Evolutionary conservation across 148 eudicot species (phyloP).

Genomic region (Simmondsia chinensis): DNA sequence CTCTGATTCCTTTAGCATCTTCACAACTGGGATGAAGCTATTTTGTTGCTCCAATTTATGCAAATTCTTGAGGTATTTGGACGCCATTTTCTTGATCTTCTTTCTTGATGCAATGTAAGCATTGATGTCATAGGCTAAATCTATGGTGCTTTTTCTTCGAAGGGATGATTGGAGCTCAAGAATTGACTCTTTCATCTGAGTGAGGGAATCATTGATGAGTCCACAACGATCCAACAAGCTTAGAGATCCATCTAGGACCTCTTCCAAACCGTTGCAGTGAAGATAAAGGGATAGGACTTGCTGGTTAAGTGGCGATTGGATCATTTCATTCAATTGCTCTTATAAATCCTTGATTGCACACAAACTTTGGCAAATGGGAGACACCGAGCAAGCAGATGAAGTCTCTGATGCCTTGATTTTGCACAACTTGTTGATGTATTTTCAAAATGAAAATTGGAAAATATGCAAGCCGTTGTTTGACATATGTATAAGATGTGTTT

Average conservation of each 20-base stretch:
- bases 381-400: constrained; percentile 10
- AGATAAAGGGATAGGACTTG: constrained; percentile 6
- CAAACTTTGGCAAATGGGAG: constrained; percentile 19
- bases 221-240: constrained; percentile 24
- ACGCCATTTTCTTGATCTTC: constrained; percentile 19
- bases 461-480: too few species aligned
- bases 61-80: constrained; percentile 21
- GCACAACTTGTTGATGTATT: too few species aligned
- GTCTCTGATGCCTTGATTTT: constrained; percentile 14
- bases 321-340: constrained; percentile 20
- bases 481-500: too few species aligned
- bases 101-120: constrained; percentile 23
- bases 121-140: constrained; percentile 1
- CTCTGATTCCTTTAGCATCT: constrained; percentile 24
- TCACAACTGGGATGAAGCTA: neutral
- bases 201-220: constrained; percentile 11
- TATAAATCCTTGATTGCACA: constrained; percentile 15
- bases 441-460: too few species aligned
- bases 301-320: constrained; percentile 16
- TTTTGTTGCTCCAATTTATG: constrained; percentile 12
- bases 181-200: constrained; percentile 16
- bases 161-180: constrained; percentile 33
- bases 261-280: constrained; percentile 4
- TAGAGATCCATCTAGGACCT: constrained; percentile 26
- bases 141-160: constrained; percentile 17